These are phyloP conservation scores for Petasospora rhodanensis DNA, from an alignment of 1,139 yeast genomes.

Conservation along the genomic window DNA sequence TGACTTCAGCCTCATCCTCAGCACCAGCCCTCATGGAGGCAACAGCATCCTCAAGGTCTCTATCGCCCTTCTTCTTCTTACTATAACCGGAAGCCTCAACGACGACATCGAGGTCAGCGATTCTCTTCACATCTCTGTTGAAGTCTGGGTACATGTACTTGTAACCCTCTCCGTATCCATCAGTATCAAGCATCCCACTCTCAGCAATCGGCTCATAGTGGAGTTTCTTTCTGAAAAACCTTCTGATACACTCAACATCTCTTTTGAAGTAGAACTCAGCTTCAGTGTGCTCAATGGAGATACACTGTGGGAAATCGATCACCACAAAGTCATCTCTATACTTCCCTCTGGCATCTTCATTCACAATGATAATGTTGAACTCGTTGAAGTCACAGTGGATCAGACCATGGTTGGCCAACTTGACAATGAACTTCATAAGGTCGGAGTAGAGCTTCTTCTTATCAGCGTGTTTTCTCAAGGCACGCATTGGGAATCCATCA, in stretches of 20 bases:
- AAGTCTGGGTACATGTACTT: constrained; percentile 78
- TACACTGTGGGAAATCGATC: constrained; percentile 98
- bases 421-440: constrained; percentile 81
- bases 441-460: constrained; percentile 73
- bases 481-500: constrained; percentile 86
- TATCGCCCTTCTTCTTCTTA: constrained; percentile 58
- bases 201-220: constrained; percentile 66
- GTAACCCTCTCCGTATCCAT: constrained; percentile 77
- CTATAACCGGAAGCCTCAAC: constrained; percentile 92
- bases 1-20: constrained; percentile 24
- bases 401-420: constrained; percentile 79
- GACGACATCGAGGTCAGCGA: constrained; percentile 66
- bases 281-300: constrained; percentile 84
- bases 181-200: constrained; percentile 64
- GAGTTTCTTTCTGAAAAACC: constrained; percentile 76
- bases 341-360: constrained; percentile 45
- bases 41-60: constrained; percentile 75
- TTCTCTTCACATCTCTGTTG: constrained; percentile 66
- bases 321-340: constrained; percentile 71
- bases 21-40: constrained; percentile 51
- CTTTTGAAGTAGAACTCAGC: constrained; percentile 85
- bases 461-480: constrained; percentile 62
- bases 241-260: constrained; percentile 85
- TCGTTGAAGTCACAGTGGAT: constrained; percentile 98
- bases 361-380: constrained; percentile 84